Evolutionary conservation across 768 basidiomycete genomes (phyloP).

Genomic region (Tylopilus felleus): DNA sequence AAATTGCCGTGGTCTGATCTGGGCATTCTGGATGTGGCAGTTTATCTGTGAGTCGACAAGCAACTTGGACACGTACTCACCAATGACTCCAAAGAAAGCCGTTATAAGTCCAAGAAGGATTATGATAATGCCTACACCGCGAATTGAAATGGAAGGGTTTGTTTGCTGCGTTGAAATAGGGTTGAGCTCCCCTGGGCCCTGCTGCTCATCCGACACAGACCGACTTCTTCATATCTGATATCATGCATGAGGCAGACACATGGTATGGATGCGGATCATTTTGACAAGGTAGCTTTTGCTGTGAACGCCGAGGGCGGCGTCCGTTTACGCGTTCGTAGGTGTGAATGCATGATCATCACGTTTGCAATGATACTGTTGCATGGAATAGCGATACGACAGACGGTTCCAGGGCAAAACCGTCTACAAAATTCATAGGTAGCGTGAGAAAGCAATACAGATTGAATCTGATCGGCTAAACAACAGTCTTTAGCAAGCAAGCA

Average conservation of each 20-base stretch:
- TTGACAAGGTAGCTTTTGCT: not conserved
- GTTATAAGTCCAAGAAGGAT: not conserved
- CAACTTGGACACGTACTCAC: conserved; percentile 8
- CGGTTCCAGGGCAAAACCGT: no score
- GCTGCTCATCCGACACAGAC: not conserved
- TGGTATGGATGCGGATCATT: conserved; percentile 3
- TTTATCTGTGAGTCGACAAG: not conserved
- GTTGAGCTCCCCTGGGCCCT: not conserved
- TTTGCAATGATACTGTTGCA: no score
- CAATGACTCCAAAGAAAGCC: not conserved
- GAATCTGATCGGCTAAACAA: no score
- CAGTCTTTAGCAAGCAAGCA: no score
- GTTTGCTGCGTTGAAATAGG: conserved; percentile 2
- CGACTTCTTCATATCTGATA: conserved; percentile 8
- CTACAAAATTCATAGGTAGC: no score
- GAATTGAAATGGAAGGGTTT: not conserved
- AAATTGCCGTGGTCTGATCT: conserved; percentile 12
- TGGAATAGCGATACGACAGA: no score
- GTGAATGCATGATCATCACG: not conserved
- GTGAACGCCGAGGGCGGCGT: not conserved
- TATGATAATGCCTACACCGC: not conserved
- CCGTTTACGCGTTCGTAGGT: not conserved
- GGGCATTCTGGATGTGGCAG: conserved; percentile 15
- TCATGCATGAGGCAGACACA: conserved; percentile 24
- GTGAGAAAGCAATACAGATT: no score